Evolutionary conservation across 2,329 filamentous ascomycete genomes (phyloP).

Genomic region (Colletotrichum ledebouriae): DNA sequence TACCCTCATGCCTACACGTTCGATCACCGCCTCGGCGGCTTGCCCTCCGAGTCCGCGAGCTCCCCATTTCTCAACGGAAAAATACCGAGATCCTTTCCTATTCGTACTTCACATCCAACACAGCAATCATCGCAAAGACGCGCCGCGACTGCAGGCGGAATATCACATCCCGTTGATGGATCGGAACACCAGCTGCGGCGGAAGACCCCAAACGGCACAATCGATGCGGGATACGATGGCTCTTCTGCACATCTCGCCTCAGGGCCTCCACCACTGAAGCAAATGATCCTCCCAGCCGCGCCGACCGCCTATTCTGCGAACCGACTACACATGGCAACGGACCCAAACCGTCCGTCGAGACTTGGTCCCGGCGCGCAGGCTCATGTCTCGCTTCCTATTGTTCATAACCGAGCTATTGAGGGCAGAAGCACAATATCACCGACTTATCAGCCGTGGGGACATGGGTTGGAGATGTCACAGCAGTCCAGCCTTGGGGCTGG

Average conservation of each 20-base stretch:
- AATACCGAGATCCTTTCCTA: slow-evolving; percentile 52
- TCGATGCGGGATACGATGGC: slow-evolving; percentile 92
- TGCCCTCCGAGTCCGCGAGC: slow-evolving; percentile 22
- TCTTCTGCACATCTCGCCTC: slow-evolving; percentile 79
- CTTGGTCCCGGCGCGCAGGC: not conserved
- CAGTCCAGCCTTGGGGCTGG: slow-evolving; percentile 4
- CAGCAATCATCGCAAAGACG: slow-evolving; percentile 46
- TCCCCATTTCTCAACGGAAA: slow-evolving; percentile 42
- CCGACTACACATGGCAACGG: slow-evolving; percentile 35
- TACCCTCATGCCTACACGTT: slow-evolving; percentile 25
- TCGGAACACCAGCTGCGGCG: slow-evolving; percentile 85
- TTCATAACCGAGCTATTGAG: slow-evolving; percentile 11
- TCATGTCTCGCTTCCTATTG: slow-evolving; percentile 5
- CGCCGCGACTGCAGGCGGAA: slow-evolving; percentile 15
- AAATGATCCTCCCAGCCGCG: slow-evolving; percentile 79
- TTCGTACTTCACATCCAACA: slow-evolving; percentile 52
- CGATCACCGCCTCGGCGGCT: slow-evolving; percentile 44
- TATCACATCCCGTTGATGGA: slow-evolving; percentile 48
- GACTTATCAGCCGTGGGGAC: slow-evolving; percentile 25
- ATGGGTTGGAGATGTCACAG: slow-evolving; percentile 16
- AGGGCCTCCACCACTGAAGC: slow-evolving; percentile 84
- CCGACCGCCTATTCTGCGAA: slow-evolving; percentile 41
- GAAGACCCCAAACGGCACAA: slow-evolving; percentile 94
- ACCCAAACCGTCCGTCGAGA: slow-evolving; percentile 7
- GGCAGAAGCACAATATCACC: not conserved